These are phyloP conservation scores for Hypericum perforatum DNA, from an alignment of 345 rosid species.

Conservation along the genomic window DNA sequence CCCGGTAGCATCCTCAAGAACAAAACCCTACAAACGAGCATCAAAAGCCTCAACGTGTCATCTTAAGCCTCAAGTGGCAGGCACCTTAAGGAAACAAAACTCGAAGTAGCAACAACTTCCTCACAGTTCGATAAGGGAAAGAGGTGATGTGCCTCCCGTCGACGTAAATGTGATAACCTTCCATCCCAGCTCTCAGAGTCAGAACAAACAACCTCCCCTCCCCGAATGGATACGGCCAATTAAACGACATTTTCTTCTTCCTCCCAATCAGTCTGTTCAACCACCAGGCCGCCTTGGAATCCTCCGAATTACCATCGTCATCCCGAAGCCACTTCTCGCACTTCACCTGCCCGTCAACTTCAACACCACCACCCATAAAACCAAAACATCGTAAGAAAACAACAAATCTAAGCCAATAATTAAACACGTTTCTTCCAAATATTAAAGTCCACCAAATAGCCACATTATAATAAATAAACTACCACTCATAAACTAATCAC, in stretches of 20 bases:
- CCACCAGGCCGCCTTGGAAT: conserved; percentile 80
- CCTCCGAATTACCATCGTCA: conserved; percentile 54
- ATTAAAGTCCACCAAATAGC: too few species aligned
- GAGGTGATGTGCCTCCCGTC: conserved; percentile 89
- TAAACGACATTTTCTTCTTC: conserved; percentile 53
- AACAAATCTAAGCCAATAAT: too few species aligned
- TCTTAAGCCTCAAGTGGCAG: too few species aligned
- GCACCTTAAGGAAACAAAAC: too few species aligned
- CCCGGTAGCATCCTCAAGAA: conserved; percentile 96
- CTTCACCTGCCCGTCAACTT: conserved; percentile 82
- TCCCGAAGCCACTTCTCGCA: conserved; percentile 95
- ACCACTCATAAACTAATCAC: too few species aligned
- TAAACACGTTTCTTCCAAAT: too few species aligned
- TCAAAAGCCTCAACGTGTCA: too few species aligned
- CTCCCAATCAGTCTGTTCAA: conserved; percentile 61
- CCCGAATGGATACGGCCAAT: conserved; percentile 81
- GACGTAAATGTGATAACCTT: conserved; percentile 79
- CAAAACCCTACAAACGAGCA: conserved; percentile 46
- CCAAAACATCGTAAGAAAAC: too few species aligned
- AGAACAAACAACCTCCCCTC: conserved; percentile 75
- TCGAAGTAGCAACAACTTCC: conserved; percentile 14
- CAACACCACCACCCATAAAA: conserved; percentile 11
- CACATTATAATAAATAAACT: too few species aligned
- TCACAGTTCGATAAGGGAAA: conserved; percentile 86
- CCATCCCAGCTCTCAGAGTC: conserved; percentile 85